These are phyloP conservation scores for Aspergillus arachidicola DNA, from an alignment of 2,329 filamentous ascomycete genomes.

Conservation along the genomic window DNA sequence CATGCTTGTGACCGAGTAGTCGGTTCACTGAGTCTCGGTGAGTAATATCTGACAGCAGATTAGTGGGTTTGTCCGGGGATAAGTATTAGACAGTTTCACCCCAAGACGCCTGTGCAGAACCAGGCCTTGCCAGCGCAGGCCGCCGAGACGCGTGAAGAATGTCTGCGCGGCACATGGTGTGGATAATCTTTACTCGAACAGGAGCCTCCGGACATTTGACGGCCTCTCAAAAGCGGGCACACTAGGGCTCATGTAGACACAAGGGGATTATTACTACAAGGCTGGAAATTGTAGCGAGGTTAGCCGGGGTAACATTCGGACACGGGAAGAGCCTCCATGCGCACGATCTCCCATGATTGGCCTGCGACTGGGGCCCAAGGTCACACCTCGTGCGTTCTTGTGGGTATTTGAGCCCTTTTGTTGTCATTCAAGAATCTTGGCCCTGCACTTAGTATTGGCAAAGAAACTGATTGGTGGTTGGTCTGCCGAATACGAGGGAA, in stretches of 20 bases:
- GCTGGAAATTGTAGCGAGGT: background rate
- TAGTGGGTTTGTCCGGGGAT: background rate
- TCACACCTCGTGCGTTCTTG: background rate
- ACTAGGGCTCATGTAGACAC: background rate
- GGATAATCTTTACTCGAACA: background rate
- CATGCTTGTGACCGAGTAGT: conserved; percentile 2
- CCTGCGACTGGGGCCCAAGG: background rate
- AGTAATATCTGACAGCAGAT: background rate
- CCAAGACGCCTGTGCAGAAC: background rate
- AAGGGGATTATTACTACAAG: background rate
- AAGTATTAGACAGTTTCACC: background rate
- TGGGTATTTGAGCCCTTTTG: background rate
- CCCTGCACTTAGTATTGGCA: background rate
- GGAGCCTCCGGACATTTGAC: background rate
- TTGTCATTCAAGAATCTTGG: background rate
- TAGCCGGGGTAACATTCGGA: background rate
- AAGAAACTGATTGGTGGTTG: background rate
- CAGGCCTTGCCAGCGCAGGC: background rate
- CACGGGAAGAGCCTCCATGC: background rate
- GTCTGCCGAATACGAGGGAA: conserved; percentile 11
- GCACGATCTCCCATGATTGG: background rate
- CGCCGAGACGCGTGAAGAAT: background rate
- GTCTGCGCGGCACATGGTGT: background rate
- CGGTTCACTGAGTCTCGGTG: no score
- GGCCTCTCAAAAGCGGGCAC: background rate